Base-by-base conservation (phyloP, 441 rosid genomes). In the Isatis lusitanica region DNA sequence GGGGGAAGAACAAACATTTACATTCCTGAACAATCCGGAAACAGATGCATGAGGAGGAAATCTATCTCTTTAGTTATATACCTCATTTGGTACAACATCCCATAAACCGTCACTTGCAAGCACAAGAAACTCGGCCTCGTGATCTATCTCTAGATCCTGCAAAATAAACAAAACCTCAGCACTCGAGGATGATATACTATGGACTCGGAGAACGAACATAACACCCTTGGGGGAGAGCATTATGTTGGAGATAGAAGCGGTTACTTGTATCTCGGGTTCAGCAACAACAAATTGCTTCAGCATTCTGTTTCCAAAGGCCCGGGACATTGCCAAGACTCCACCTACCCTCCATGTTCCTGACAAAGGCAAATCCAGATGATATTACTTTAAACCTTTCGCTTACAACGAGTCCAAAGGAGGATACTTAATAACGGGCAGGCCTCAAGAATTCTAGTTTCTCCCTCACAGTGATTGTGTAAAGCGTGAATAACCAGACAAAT, bases 271-370 rank as follows among this genome's bases (percentile, higher is more conserved):
- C 81, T 96, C 98, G 12, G 99, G 98, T 76, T 96, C 99, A 12
- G 99, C 98, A 75, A 91, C 90, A 51, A 96, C 97, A 66, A 85
- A 96, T 83, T 87, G 98, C 88, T 96, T 93, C 87, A 96, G 78
- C 99, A 96, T 90, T 66, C 97, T 93, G 81, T 96, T 96, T 12
- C 99, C 99, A 74, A 95, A 95, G 59, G 99, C 99, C 58, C 98
- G 90, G 58, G 98, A 93, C 99, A 95, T 93, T 47, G 99, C 98
- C 78, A 78, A 48, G 33, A 96, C 97, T 68, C 97, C 99, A 63
- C 99, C 99, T 50, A 96, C 99, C 81, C 99, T 86, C 99, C 99
- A 96, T 59, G 98, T 96, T 73, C 99, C 99, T 93, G 82, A 62
- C 50, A 78, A 78, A 72, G 42, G 74, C 13, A 71, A 31, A 66